phyloP scores from a whole-genome alignment of 179 eudicot species.

The Corrigiola litoralis region DNA sequence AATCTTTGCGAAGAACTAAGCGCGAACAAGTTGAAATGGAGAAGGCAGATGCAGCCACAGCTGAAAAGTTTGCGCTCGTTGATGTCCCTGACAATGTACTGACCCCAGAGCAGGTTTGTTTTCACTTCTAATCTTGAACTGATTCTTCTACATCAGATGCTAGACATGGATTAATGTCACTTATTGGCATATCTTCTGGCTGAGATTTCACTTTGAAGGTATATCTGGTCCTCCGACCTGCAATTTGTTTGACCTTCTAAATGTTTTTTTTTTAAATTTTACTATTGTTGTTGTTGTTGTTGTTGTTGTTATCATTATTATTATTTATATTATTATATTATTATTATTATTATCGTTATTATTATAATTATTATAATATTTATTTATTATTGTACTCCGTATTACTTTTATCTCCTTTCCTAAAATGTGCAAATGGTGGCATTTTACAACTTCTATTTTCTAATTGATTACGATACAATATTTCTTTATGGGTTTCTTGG shows the following conservation, averaged over 20 bases:
- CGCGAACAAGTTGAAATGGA: conserved; percentile 77
- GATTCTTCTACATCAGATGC: background rate
- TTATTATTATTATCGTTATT: too few species aligned
- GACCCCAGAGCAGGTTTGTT: conserved; percentile 75
- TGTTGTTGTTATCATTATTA: too few species aligned
- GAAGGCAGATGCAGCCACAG: conserved; percentile 48
- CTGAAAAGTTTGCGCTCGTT: conserved; percentile 73
- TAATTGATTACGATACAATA: too few species aligned
- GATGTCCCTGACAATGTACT: conserved; percentile 76
- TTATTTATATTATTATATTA: too few species aligned
- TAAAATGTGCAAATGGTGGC: too few species aligned
- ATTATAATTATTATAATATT: too few species aligned
- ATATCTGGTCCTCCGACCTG: background rate
- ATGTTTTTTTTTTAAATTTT: too few species aligned
- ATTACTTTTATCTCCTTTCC: too few species aligned
- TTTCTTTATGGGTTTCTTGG: too few species aligned
- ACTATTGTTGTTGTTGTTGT: too few species aligned
- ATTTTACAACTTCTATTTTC: too few species aligned
- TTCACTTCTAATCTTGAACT: background rate
- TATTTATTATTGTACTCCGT: too few species aligned
- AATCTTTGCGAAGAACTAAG: conserved; percentile 73
- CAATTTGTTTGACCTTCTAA: background rate
- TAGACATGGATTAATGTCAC: background rate
- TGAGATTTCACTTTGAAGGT: background rate
- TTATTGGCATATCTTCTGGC: background rate